Percentiles rank a stretch among this genome's conserved stretches.
These are phyloP conservation scores for Jimgerdemannia flammicorona DNA, from an alignment of 192 early-diverging fungal genomes.

Conservation along the genomic window DNA sequence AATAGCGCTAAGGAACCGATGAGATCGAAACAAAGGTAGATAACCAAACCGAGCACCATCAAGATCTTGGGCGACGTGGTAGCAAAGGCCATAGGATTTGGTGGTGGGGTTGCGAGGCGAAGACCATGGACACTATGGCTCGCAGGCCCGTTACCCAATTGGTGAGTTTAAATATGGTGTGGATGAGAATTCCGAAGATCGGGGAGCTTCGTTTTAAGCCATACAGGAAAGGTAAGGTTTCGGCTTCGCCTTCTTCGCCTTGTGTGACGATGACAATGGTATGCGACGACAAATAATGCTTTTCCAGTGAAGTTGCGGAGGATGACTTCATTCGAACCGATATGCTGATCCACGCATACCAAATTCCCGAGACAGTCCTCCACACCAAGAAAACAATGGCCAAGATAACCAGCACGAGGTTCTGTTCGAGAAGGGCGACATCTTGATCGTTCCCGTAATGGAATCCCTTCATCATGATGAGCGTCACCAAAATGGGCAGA, in stretches of 20 bases:
- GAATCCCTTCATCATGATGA: conserved; percentile 4
- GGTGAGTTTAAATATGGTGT: background rate
- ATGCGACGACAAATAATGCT: background rate
- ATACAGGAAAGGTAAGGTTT: background rate
- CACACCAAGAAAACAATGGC: conserved; percentile 8
- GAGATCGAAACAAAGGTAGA: conserved; percentile 7
- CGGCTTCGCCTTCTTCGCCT: background rate
- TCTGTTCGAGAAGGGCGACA: conserved; percentile 4
- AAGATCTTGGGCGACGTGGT: background rate
- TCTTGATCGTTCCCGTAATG: conserved; percentile 3
- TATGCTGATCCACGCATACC: background rate
- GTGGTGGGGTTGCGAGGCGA: background rate
- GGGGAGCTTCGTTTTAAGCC: background rate
- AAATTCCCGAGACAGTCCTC: conserved; percentile 2
- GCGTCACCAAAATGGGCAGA: conserved; percentile 5
- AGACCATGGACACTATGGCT: no score
- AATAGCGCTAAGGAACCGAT: conserved; percentile 6
- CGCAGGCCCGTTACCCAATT: no score
- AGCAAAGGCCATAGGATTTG: background rate
- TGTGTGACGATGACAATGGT: background rate
- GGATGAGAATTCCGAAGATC: conserved; percentile 5
- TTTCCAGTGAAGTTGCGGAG: background rate
- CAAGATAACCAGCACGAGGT: background rate
- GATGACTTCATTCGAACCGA: background rate
- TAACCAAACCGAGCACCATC: conserved; percentile 12